These are phyloP conservation scores for Boletellus deceptivus DNA, from an alignment of 1,284 basidiomycete species.

Conservation along the genomic window DNA sequence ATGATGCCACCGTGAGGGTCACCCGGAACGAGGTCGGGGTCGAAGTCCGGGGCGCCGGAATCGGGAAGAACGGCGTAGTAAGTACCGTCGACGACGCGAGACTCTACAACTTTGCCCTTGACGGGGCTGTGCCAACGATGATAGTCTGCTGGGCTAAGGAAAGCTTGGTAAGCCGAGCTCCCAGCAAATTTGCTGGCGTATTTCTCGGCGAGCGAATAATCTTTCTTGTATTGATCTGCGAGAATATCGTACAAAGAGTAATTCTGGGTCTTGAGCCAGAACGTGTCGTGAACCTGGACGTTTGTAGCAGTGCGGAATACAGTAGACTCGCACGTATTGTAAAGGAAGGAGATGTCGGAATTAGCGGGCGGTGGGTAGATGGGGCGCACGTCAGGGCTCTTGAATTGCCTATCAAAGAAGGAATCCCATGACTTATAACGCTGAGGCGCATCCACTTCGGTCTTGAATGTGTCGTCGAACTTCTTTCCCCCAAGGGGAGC, in stretches of 20 bases:
- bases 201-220: not conserved
- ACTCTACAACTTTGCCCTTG: conserved; percentile 42
- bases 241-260: conserved; percentile 43
- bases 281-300: conserved; percentile 37
- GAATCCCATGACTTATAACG: conserved; percentile 3
- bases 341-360: conserved; percentile 19
- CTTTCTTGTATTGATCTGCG: conserved; percentile 4
- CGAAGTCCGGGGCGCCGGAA: not conserved
- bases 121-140: conserved; percentile 59
- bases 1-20: conserved; percentile 37
- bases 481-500: not conserved
- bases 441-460: not conserved
- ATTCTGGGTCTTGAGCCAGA: conserved; percentile 49
- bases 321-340: conserved; percentile 47
- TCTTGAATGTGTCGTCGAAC: not conserved
- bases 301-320: conserved; percentile 37
- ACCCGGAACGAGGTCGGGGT: not conserved
- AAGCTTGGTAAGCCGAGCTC: conserved; percentile 55
- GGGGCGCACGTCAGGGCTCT: conserved; percentile 34
- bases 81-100: conserved; percentile 35
- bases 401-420: not conserved
- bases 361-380: conserved; percentile 19
- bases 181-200: conserved; percentile 39
- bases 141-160: conserved; percentile 45
- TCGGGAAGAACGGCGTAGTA: conserved; percentile 42